These are phyloP conservation scores for Fistulinella cinereoalba DNA, from an alignment of 1,284 basidiomycete species.

Conservation along the genomic window DNA sequence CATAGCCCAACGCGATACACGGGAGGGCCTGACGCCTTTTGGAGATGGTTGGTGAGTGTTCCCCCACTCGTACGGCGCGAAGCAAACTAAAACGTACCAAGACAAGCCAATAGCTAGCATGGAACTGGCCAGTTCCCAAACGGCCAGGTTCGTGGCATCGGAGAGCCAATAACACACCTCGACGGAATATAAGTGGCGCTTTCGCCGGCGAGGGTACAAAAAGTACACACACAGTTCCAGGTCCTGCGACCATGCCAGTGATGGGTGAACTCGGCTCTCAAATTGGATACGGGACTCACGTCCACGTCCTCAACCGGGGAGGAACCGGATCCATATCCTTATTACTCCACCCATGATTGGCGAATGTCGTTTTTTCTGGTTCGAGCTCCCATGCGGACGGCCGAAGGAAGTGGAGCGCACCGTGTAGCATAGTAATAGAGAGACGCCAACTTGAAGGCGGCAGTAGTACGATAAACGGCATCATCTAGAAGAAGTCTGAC, in stretches of 20 bases:
- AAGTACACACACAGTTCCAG: constrained; percentile 29
- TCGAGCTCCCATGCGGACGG: constrained; percentile 45
- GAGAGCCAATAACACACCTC: constrained; percentile 34
- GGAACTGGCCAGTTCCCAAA: constrained; percentile 48
- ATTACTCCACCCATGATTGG: constrained; percentile 62
- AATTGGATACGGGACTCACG: constrained; percentile 22
- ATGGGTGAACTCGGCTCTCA: neutral
- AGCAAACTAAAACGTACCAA: constrained; percentile 41
- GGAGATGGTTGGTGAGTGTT: constrained; percentile 9
- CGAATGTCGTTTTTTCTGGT: constrained; percentile 51
- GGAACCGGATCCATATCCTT: constrained; percentile 79
- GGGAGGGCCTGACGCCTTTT: constrained; percentile 48
- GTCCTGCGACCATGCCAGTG: constrained; percentile 17
- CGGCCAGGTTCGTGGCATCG: constrained; percentile 45
- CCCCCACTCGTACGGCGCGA: neutral
- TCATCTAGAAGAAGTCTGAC: neutral
- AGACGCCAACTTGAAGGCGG: constrained; percentile 1
- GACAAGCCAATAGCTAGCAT: constrained; percentile 54
- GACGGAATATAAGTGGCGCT: constrained; percentile 2
- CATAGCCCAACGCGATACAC: constrained; percentile 49
- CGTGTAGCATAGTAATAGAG: constrained; percentile 7
- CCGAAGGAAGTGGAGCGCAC: constrained; percentile 18
- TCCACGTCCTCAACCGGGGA: constrained; percentile 57
- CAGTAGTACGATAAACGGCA: neutral
- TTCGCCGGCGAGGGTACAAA: neutral